A percentile compares a stretch with the other conserved stretches of the same genome.
phyloP scores from a whole-genome alignment of 495 filamentous ascomycete genomes.

The Penicillium antarcticum region DNA sequence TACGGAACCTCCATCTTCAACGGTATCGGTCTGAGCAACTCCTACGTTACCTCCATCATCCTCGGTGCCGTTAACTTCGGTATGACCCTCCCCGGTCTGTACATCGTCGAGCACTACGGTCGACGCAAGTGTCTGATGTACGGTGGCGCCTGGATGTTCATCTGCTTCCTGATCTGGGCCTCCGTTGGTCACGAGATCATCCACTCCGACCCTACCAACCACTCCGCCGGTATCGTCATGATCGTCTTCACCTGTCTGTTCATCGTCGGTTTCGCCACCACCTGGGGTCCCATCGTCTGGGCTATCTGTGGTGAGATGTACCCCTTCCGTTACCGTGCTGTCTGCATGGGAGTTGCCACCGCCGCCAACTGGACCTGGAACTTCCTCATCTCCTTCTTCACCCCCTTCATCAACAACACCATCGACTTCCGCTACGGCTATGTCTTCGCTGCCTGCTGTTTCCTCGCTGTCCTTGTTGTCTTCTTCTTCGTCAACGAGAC shows the following conservation, averaged over 20 bases:
- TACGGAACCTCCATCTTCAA: constrained; percentile 73
- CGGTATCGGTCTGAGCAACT: constrained; percentile 64
- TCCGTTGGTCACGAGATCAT: constrained; percentile 61
- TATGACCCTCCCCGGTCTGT: constrained; percentile 70
- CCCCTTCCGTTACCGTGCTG: constrained; percentile 70
- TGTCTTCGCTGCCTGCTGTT: constrained; percentile 70
- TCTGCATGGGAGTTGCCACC: constrained; percentile 73
- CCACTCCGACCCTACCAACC: constrained; percentile 44
- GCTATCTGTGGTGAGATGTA: constrained; percentile 78
- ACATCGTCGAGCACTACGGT: constrained; percentile 67
- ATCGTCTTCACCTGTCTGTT: constrained; percentile 78
- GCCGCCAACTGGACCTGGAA: constrained; percentile 89
- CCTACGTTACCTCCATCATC: constrained; percentile 71
- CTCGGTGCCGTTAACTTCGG: constrained; percentile 71
- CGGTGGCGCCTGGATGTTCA: constrained; percentile 66
- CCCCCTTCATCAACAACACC: constrained; percentile 65
- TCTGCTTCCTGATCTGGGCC: constrained; percentile 75
- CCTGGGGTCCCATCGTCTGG: constrained; percentile 87
- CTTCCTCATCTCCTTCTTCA: constrained; percentile 83
- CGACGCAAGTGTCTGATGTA: constrained; percentile 63
- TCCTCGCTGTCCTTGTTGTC: constrained; percentile 60
- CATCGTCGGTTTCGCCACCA: constrained; percentile 56
- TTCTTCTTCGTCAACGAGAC: constrained; percentile 80
- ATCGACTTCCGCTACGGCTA: constrained; percentile 78
- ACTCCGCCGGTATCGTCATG: constrained; percentile 68